These are phyloP conservation scores for Allantophomopsis lycopodina DNA, from an alignment of 2,329 filamentous ascomycete genomes.

Conservation along the genomic window DNA sequence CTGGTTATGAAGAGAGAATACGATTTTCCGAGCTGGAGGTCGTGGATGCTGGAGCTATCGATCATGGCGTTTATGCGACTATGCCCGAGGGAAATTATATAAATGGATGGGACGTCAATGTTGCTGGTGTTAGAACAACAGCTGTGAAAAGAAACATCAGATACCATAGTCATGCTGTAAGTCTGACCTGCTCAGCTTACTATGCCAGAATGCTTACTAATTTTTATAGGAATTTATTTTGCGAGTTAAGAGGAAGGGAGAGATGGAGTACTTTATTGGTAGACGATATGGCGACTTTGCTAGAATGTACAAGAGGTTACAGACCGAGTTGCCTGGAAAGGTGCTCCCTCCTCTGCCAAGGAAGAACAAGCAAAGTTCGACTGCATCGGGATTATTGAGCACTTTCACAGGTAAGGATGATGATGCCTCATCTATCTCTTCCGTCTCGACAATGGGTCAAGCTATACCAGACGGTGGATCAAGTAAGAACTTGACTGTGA, in stretches of 20 bases:
- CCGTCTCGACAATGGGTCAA: constrained; percentile 15
- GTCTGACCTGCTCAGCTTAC: constrained; percentile 23
- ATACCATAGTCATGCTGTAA: constrained; percentile 80
- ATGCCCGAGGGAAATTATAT: constrained; percentile 84
- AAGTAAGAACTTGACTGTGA: constrained; percentile 24
- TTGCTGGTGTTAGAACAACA: constrained; percentile 73
- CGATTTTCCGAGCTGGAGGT: constrained; percentile 95
- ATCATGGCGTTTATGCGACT: constrained; percentile 75
- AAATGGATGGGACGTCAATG: constrained; percentile 95
- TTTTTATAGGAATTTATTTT: constrained; percentile 69
- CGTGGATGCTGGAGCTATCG: constrained; percentile 84
- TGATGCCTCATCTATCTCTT: constrained; percentile 65
- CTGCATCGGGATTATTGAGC: constrained; percentile 41
- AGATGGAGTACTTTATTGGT: constrained; percentile 66
- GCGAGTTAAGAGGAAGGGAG: constrained; percentile 65
- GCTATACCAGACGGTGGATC: too few relatives aligned
- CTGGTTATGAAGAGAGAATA: constrained; percentile 94
- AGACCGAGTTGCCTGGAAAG: constrained; percentile 80
- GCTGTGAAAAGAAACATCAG: constrained; percentile 76
- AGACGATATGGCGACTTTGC: constrained; percentile 82
- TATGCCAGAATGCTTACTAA: background rate
- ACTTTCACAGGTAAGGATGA: constrained; percentile 43
- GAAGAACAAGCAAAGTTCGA: constrained; percentile 78
- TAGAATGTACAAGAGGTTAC: constrained; percentile 64
- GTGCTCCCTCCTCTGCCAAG: constrained; percentile 74